Conservation (phyloP, 495 filamentous ascomycete species). For the Penicillium coprophilum region DNA sequence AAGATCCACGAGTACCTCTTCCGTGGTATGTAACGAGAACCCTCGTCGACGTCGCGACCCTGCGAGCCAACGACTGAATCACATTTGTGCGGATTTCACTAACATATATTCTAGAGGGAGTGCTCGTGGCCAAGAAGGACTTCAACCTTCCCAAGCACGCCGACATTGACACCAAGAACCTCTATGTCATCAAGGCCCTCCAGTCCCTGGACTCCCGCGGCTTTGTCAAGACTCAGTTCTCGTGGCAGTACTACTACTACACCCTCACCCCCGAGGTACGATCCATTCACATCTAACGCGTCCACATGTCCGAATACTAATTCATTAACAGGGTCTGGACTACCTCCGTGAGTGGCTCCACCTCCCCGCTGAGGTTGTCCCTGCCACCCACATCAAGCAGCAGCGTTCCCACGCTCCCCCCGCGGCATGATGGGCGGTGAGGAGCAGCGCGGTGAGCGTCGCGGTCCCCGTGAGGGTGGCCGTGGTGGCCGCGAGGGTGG, state of each 20-base stretch:
- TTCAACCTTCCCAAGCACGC: slow-evolving; percentile 90
- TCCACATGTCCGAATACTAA: neutral
- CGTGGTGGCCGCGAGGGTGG: slow-evolving; percentile 88
- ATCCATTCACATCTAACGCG: neutral
- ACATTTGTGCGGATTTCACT: slow-evolving; percentile 21
- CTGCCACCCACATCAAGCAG: slow-evolving; percentile 99
- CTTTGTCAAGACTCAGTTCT: slow-evolving; percentile 99
- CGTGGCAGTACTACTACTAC: slow-evolving; percentile 99
- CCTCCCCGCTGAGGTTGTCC: slow-evolving; percentile 98
- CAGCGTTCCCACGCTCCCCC: slow-evolving; percentile 96
- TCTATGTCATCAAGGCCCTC: slow-evolving; percentile 95
- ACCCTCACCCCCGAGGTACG: slow-evolving; percentile 87
- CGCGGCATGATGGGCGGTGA: slow-evolving; percentile 98
- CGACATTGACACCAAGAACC: slow-evolving; percentile 98
- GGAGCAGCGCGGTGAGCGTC: slow-evolving; percentile 70
- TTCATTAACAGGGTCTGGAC: slow-evolving; percentile 72
- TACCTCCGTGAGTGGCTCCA: slow-evolving; percentile 99
- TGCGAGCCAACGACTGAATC: slow-evolving; percentile 9
- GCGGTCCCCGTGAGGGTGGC: slow-evolving; percentile 71
- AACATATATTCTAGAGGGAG: slow-evolving; percentile 67
- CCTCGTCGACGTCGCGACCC: slow-evolving; percentile 17
- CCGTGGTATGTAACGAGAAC: slow-evolving; percentile 63
- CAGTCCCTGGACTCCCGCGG: slow-evolving; percentile 97
- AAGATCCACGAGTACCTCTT: slow-evolving; percentile 99
- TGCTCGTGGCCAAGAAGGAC: slow-evolving; percentile 98